Conservation (phyloP, 768 basidiomycete species). For the Hypholoma sublateritium region DNA sequence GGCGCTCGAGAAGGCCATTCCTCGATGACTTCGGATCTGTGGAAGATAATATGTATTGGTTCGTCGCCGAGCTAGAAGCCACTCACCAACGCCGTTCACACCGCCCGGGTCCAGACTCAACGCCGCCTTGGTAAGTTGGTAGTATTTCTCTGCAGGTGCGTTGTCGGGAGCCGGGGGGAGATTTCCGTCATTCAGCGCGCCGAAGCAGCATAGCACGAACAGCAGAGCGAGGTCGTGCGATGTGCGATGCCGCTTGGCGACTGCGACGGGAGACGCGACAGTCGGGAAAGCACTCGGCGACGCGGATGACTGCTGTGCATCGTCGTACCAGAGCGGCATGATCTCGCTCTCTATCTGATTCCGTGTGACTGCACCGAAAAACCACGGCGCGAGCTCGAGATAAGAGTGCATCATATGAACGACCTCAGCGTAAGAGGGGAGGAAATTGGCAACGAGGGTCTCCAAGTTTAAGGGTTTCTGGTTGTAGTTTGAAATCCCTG, state of each 20-base stretch:
- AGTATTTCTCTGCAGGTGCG: constrained; percentile 51
- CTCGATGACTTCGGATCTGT: constrained; percentile 19
- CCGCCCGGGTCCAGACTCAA: constrained; percentile 56
- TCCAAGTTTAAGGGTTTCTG: constrained; percentile 11
- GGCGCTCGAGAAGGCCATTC: constrained; percentile 53
- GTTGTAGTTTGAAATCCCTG: constrained; percentile 21
- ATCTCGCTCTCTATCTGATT: constrained; percentile 64
- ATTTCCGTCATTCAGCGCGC: constrained; percentile 54
- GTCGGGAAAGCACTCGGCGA: not conserved
- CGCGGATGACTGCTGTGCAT: not conserved
- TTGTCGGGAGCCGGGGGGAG: constrained; percentile 55
- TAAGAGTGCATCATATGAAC: constrained; percentile 64
- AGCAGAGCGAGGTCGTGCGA: constrained; percentile 65
- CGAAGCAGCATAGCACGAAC: constrained; percentile 63
- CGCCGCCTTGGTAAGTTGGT: constrained; percentile 61
- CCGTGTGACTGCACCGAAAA: constrained; percentile 69
- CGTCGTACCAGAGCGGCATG: constrained; percentile 59
- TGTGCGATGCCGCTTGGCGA: constrained; percentile 10
- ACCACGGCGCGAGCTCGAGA: constrained; percentile 79
- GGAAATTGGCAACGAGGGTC: constrained; percentile 32
- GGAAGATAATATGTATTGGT: not conserved
- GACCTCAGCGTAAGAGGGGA: constrained; percentile 62
- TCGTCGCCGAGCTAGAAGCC: not conserved
- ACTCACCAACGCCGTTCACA: constrained; percentile 8
- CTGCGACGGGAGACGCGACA: not conserved